These are phyloP conservation scores for Starmerella vitae DNA, from an alignment of 805 yeast genomes.

Conservation along the genomic window DNA sequence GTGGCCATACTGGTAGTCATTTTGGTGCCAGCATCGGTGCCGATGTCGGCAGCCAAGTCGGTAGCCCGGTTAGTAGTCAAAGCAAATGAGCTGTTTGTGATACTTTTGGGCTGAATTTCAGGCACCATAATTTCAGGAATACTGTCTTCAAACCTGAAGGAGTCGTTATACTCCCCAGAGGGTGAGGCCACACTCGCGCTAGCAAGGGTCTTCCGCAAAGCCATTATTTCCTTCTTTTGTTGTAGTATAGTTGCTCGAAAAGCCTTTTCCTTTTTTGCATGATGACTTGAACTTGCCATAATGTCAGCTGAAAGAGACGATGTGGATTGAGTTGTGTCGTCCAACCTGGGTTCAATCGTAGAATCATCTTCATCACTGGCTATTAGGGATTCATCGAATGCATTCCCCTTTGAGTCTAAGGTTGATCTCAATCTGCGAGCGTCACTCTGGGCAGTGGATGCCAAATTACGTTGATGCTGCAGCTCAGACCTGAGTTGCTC, in stretches of 20 bases:
- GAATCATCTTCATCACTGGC: not conserved
- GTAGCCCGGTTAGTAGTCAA: too few relatives aligned
- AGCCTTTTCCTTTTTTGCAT: not conserved
- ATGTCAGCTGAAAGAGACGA: not conserved
- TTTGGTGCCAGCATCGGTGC: not conserved
- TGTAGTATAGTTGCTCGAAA: not conserved
- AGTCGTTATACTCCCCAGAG: not conserved
- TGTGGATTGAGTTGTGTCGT: not conserved
- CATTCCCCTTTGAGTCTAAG: not conserved
- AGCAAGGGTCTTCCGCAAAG: not conserved
- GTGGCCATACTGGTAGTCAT: not conserved
- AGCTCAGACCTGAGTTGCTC: constrained; percentile 4
- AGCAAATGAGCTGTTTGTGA: too few relatives aligned
- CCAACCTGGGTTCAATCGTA: not conserved
- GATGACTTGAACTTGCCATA: not conserved
- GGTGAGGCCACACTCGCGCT: not conserved
- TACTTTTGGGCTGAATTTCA: too few relatives aligned
- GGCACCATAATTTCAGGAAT: not conserved
- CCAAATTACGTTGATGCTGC: not conserved
- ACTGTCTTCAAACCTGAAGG: not conserved
- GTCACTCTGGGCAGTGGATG: not conserved
- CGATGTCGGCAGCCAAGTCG: not conserved
- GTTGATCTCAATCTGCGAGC: not conserved
- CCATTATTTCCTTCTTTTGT: not conserved
- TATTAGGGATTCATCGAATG: not conserved